Evolutionary conservation across 2,329 filamentous ascomycete genomes (phyloP), one percentile per base, ranked within the genome.

Genomic region (Neopestalotiopsis sp.): DNA sequence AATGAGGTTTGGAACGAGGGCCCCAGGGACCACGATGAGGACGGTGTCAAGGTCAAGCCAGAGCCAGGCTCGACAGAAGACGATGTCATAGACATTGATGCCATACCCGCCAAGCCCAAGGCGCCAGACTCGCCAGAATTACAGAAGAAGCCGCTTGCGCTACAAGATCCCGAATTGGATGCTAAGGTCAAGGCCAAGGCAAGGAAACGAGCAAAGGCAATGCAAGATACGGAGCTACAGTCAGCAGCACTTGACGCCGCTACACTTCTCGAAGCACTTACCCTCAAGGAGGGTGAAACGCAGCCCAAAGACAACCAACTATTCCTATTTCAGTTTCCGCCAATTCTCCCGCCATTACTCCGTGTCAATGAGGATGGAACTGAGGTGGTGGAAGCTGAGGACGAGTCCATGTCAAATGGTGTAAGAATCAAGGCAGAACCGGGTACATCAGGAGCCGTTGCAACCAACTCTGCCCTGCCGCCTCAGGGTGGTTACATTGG

Each of bases 251-350:
- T 72, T 53, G 77, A 81, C 49, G 67, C 78, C 5, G 71, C 79
- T 42, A 75, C 78, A 17, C 71, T 81, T 58, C 71, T 80, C 66
- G 73, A 74, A 24, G 77, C 74, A 67, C 75, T 81, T 49, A 76
- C 73, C 53, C 72, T 81, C 45, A 73, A 76, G 49, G 71, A 75
- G 30, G 64, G 64, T 28, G 73, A 74, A 62, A 69, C 65, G 30
- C 70, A 75, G 42, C 71, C 72, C 59, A 79, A 76, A 59, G 87
- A 90, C 61, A 88, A 89, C 28, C 84, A 87, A 49, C 77, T 91
- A 66, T 91, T 90, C 71, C 82, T 91, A 64, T 91, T 91, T 79
- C 89, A 91, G 73, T 87, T 91, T 72, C 89, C 89, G 56, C 88
- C 88, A 5, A 80, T 90, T 4, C 82, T 91, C 12, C 89, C 89